Evolutionary conservation across 2,329 filamentous ascomycete genomes (phyloP), one percentile per base, ranked within the genome.

Genomic region (Aspergillus uvarum): DNA sequence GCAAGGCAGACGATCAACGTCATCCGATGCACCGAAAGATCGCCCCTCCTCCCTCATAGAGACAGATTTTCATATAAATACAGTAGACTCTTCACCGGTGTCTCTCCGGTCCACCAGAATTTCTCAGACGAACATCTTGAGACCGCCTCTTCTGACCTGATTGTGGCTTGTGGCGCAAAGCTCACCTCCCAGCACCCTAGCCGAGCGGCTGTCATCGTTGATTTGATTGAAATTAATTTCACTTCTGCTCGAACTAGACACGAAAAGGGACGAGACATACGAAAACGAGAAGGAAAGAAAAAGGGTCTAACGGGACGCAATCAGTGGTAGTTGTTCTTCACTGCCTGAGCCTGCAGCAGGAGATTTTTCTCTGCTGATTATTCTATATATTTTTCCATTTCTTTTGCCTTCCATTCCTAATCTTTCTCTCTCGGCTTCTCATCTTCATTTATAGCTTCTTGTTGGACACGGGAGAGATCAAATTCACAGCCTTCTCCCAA

Each of bases 371-470:
- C 1, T 26, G 7, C 26, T 26, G 26, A 26, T 8, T 26, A 26
- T 35, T 35, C 2, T 4, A 12, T 35, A 12, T 16, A 5, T 5
- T 35, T 62, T 54, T 50, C 47, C 57, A 59, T 59, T 60, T 58
- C 51, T 48, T 63, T 60, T 54, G 52, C 35, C 47, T 50, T 22
- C 14, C 14, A 11, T 14, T 7, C 7, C 38, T 42, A 61, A 52
- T 59, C 51, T 48, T 62, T 60, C 54, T 58, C 51, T 48, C 63
- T 61, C 54, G 54, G 35, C 47, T 48, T 22, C 2, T 16, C n/a
- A 48, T 55, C 24, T n/a, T 31, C 53, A 47, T 6, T 47, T 47
- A 32, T 47, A 55, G 42, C 53, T 42, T 48, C 32, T n/a, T 48
- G 29, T 42, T 32, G 52, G 38, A 35, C 38, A 29, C 10, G 4